Base-by-base conservation (phyloP, 2,329 filamentous ascomycete species). In the Knoxdaviesia proteae region DNA sequence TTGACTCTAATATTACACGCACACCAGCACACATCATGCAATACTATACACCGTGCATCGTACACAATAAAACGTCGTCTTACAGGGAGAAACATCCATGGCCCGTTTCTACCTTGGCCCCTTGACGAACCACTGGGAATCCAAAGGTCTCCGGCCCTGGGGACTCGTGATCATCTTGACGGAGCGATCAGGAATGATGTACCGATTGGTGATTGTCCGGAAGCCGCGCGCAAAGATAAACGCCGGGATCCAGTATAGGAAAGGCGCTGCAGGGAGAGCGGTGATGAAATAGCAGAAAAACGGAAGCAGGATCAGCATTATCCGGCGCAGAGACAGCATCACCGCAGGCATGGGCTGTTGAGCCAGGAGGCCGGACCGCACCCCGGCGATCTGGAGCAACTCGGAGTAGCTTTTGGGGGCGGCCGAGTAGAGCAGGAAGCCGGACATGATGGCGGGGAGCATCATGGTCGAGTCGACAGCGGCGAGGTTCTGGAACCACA, bases 401-500 rank as follows among this genome's bases (percentile, higher is more conserved):
- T 20, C 20, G 20, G 20, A 20, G 20, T 20, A 20, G 20, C 20
- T 20, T 20, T 20, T 52, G 20, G 61, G 44, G 7, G 57, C 46
- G 0, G 47, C 47, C 1, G 55, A 53, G 44, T 56, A 61, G 35
- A 58, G 45, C 6, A 58, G 5, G 3, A 8, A 5, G 5, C 31
- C 43, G 34, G 45, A 41, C 7, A 44, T 6, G 3, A 41, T 6
- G 5, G 44, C 31, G 3, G 71, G 69, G 0, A 74, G 59, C 32
- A 63, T 53, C 44, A 62, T 58, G 44, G 63, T 64, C 1, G 71
- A 68, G 46, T 75, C 71, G 33, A 64, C 56, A 32, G 52, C 62
- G 6, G 64, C 65, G 30, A 75, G 60, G 48, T 75, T 65, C 2
- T 61, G 56, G 49, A 74, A 72, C 69, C 71, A 74, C 10, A 74